Evolutionary conservation across 768 basidiomycete genomes (phyloP).

Genomic region (Leccinum variicolor): DNA sequence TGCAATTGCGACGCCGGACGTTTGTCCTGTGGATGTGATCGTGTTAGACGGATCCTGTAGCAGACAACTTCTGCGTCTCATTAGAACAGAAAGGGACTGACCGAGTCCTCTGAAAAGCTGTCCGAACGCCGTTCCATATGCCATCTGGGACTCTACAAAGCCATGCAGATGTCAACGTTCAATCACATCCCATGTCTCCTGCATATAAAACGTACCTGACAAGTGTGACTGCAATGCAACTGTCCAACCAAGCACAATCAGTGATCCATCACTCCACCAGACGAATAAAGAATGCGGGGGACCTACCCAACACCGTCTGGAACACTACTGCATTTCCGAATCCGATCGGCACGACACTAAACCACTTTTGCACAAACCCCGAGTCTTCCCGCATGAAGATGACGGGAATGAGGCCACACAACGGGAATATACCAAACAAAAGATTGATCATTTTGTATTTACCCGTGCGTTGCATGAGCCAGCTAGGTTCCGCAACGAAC

Average conservation of each 20-base stretch:
- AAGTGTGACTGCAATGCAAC: constrained; percentile 7
- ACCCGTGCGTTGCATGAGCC: constrained; percentile 50
- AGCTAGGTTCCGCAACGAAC: constrained; percentile 19
- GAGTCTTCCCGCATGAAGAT: constrained; percentile 24
- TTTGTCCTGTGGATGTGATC: constrained; percentile 9
- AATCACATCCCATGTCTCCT: neutral
- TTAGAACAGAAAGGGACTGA: neutral
- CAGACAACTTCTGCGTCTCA: neutral
- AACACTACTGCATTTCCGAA: constrained; percentile 19
- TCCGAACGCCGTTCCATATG: constrained; percentile 23
- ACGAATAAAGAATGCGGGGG: neutral
- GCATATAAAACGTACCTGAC: neutral
- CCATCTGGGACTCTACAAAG: constrained; percentile 15
- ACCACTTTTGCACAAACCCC: constrained; percentile 19
- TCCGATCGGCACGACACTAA: constrained; percentile 17
- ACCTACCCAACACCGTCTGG: constrained; percentile 17
- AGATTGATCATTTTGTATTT: constrained; percentile 47
- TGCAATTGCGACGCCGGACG: constrained; percentile 19
- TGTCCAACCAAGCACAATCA: neutral
- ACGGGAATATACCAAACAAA: constrained; percentile 47
- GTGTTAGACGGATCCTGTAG: neutral
- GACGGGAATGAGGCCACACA: constrained; percentile 41
- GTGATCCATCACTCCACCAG: neutral
- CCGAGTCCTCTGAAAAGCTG: constrained; percentile 22
- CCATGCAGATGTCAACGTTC: neutral